These are phyloP conservation scores for Zychaea mexicana DNA, from an alignment of 371 early-diverging fungal species.

Conservation along the genomic window DNA sequence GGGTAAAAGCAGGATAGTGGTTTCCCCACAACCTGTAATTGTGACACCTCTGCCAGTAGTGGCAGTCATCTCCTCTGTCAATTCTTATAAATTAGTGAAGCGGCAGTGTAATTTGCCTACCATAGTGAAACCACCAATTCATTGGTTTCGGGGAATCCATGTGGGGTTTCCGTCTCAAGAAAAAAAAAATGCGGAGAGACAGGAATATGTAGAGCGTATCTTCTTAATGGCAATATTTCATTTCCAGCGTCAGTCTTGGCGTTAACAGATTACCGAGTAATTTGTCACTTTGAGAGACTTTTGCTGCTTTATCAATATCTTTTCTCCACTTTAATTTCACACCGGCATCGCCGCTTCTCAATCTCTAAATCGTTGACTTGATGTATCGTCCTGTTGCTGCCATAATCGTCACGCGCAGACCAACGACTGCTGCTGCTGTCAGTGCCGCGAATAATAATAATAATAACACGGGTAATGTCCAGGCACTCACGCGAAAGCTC, in stretches of 20 bases:
- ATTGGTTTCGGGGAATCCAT: conserved; percentile 7
- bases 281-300: too few relatives aligned
- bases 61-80: not conserved
- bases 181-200: not conserved
- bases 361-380: not conserved
- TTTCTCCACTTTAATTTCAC: too few relatives aligned
- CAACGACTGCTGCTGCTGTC: not conserved
- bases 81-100: not conserved
- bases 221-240: not conserved
- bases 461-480: conserved; percentile 3
- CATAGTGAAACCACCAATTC: conserved; percentile 37
- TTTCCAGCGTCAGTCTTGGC: not conserved
- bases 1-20: too few relatives aligned
- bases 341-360: too few relatives aligned
- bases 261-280: too few relatives aligned
- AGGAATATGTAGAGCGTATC: not conserved
- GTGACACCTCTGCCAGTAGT: too few relatives aligned
- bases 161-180: not conserved
- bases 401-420: not conserved
- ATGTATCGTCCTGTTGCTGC: conserved; percentile 8
- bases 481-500: conserved; percentile 18
- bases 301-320: too few relatives aligned
- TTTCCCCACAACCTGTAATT: too few relatives aligned
- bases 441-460: not conserved
- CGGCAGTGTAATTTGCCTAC: conserved; percentile 10